Conservation (phyloP, 2,329 filamentous ascomycete genomes). For the Trichoderma guizhouense region DNA sequence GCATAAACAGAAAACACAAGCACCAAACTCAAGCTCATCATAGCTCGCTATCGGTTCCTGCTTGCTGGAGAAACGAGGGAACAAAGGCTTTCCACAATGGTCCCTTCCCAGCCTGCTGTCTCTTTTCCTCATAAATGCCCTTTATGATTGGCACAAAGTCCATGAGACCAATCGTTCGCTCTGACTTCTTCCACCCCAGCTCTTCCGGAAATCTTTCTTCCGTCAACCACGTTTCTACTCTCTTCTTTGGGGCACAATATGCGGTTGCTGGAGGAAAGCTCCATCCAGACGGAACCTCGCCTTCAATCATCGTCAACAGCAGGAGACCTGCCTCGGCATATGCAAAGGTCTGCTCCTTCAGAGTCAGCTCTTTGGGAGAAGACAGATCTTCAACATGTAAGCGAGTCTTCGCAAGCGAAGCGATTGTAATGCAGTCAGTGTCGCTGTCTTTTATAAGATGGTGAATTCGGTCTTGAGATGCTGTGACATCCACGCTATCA, state of each 20-base stretch:
- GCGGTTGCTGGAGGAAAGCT: background rate
- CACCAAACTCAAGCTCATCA: background rate
- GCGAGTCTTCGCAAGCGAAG: conserved; percentile 19
- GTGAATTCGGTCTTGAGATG: background rate
- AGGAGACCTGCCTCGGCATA: conserved; percentile 18
- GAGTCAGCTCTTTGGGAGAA: conserved; percentile 4
- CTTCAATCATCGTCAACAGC: conserved; percentile 20
- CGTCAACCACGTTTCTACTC: conserved; percentile 17
- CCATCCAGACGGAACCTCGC: conserved; percentile 14
- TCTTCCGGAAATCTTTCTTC: conserved; percentile 21
- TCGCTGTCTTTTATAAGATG: conserved; percentile 19
- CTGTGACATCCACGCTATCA: background rate
- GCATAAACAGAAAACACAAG: background rate
- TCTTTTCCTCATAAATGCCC: conserved; percentile 9
- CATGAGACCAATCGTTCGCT: background rate
- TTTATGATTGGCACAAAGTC: conserved; percentile 8
- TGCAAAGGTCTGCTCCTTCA: background rate
- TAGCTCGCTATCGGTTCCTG: background rate
- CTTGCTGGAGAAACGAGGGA: conserved; percentile 15
- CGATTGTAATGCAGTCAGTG: conserved; percentile 9
- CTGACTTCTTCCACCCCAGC: conserved; percentile 20
- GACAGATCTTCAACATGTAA: conserved; percentile 19
- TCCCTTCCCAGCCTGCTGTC: background rate
- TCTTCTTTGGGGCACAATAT: conserved; percentile 15
- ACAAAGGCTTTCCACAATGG: conserved; percentile 1